Percentiles rank a stretch among this genome's conserved stretches.
These are phyloP conservation scores for Fomitopsis pinicola DNA, from an alignment of 1,284 basidiomycete genomes.

Conservation along the genomic window DNA sequence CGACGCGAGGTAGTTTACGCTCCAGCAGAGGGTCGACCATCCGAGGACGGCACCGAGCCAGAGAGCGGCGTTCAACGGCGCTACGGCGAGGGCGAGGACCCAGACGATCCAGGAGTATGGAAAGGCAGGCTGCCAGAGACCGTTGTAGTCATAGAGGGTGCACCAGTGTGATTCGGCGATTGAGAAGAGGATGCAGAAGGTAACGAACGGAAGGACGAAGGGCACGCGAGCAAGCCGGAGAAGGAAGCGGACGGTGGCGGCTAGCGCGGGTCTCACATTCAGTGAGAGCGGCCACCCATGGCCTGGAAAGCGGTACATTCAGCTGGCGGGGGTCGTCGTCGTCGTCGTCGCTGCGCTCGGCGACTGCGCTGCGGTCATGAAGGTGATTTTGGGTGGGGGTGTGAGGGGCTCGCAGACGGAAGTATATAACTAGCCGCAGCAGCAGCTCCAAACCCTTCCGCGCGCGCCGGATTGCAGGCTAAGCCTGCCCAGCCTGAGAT, in stretches of 20 bases:
- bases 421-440: too few species aligned
- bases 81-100: constrained; percentile 15
- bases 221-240: constrained; percentile 7
- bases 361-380: neutral
- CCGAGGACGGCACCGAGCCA: constrained; percentile 16
- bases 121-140: constrained; percentile 16
- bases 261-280: neutral
- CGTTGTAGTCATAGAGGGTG: constrained; percentile 6
- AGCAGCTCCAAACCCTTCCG: too few species aligned
- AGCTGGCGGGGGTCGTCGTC: neutral
- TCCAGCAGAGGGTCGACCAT: constrained; percentile 1
- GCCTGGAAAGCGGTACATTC: neutral
- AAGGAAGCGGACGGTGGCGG: neutral
- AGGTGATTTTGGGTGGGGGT: neutral
- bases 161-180: constrained; percentile 2
- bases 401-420: too few species aligned
- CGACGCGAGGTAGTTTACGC: neutral
- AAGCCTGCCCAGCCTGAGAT: too few species aligned
- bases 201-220: constrained; percentile 10
- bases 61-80: constrained; percentile 15
- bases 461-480: too few species aligned
- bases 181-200: constrained; percentile 14
- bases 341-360: neutral
- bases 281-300: neutral
- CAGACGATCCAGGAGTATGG: constrained; percentile 16